Conservation (phyloP, 108 stramenopile genomes). For the Stephanodiscus minutulus region DNA sequence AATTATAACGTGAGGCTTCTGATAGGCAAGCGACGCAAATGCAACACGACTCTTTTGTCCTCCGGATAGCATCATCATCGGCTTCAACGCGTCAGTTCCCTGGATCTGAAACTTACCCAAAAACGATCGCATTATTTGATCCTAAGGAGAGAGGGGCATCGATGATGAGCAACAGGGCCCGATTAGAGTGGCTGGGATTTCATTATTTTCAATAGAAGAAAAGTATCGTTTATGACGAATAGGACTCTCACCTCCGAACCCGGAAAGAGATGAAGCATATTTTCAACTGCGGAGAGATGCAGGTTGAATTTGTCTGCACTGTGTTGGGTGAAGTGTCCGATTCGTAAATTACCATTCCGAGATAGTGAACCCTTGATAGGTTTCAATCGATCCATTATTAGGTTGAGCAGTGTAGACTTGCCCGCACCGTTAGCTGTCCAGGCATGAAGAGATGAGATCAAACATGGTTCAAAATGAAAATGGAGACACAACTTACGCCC, state of each 20-base stretch:
- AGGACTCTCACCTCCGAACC: constrained; percentile 50
- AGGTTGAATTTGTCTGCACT: constrained; percentile 92
- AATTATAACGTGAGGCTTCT: constrained; percentile 94
- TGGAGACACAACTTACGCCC: constrained; percentile 30
- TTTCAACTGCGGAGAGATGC: constrained; percentile 84
- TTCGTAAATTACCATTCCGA: constrained; percentile 85
- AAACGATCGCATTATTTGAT: constrained; percentile 90
- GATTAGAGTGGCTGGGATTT: not conserved
- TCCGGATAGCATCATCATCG: constrained; percentile 93
- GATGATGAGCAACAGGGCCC: not conserved
- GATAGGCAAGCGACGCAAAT: constrained; percentile 94
- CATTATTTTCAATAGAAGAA: not conserved
- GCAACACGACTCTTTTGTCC: constrained; percentile 97
- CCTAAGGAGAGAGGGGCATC: constrained; percentile 8
- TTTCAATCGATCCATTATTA: constrained; percentile 87
- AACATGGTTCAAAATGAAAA: not conserved
- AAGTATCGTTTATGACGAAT: not conserved
- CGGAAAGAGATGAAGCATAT: constrained; percentile 84
- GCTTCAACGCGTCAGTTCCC: constrained; percentile 90
- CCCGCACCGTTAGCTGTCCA: constrained; percentile 79
- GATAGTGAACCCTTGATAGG: constrained; percentile 81
- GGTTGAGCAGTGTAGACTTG: constrained; percentile 86
- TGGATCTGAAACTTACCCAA: constrained; percentile 93
- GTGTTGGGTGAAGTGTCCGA: constrained; percentile 98
- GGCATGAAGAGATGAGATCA: constrained; percentile 4